phyloP scores from a whole-genome alignment of 1,284 basidiomycete genomes.

The Tylopilus orsonianus region DNA sequence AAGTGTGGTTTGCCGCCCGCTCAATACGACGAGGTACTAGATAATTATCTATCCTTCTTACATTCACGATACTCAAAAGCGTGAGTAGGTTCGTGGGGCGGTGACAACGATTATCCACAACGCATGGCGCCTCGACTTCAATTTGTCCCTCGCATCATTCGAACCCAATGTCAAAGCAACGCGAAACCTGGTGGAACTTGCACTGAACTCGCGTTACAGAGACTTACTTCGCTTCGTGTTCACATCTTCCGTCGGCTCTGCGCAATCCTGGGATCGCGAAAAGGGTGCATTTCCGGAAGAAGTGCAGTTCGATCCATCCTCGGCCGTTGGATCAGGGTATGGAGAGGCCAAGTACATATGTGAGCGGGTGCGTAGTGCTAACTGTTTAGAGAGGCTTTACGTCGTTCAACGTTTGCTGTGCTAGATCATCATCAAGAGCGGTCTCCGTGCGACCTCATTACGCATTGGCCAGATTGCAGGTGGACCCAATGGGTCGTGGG shows the following conservation, averaged over 20 bases:
- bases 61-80: too few species aligned
- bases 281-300: constrained; percentile 31
- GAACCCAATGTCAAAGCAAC: constrained; percentile 38
- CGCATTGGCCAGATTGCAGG: constrained; percentile 33
- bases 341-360: constrained; percentile 29
- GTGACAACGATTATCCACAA: constrained; percentile 13
- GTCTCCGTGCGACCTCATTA: constrained; percentile 22
- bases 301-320: constrained; percentile 15
- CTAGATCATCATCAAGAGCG: constrained; percentile 24
- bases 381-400: not conserved
- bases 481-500: constrained; percentile 27
- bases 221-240: constrained; percentile 29
- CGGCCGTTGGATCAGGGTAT: constrained; percentile 31
- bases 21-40: too few species aligned
- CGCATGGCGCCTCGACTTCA: constrained; percentile 46
- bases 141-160: constrained; percentile 38
- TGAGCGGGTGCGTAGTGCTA: constrained; percentile 20
- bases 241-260: constrained; percentile 31
- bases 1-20: too few species aligned
- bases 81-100: not conserved
- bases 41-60: too few species aligned
- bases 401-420: too few species aligned
- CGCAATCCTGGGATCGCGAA: constrained; percentile 22
- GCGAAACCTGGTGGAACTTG: constrained; percentile 40
- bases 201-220: constrained; percentile 7